Evolutionary conservation across 768 basidiomycete genomes (phyloP), one percentile per base, ranked within the genome.

Genomic region (Inosperma sp.): DNA sequence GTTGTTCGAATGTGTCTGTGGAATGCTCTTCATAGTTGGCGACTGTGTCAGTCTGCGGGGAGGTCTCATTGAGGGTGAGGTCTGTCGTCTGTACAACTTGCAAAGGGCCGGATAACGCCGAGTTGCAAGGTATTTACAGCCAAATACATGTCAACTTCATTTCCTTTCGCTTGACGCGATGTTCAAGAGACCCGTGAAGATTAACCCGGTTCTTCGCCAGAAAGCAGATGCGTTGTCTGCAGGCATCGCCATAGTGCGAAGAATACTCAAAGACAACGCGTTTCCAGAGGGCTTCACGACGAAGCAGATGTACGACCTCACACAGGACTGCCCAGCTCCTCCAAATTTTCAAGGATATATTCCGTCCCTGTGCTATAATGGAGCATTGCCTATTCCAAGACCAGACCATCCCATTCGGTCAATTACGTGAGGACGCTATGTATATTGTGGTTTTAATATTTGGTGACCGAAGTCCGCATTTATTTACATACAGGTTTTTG

Each of bases 351-450:
- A 26, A 56, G 48, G 40, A 34, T 21, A 21, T 6, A 9, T 3
- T 39, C 42, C 25, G 23, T 16, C 43, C 29, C 27, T n/a, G 8
- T 3, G 48, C 63, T 13, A 19, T 14, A 45, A 16, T 8, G 31
- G 16, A 12, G 29, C 23, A 22, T 10, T 8, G 8, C 37, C 35
- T 25, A 47, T 25, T 26, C 47, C 34, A 10, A 39, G 71, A 44
- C 62, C 72, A 0, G 68, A 72, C 7, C 75, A 83, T 54, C 71
- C 73, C 6, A 64, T 86, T 41, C 74, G 78, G 16, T 86, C 84
- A 12, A 67, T 82, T 48, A 68, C 60, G 84, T 79, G 49, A 39
- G 72, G 67, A 16, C 17, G 14, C 12, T 14, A 16, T 29, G 35
- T 39, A 7, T 14, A 34, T 13, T 16, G n/a, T 16, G 12, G 17